A percentile compares a stretch with the other conserved stretches of the same genome.
Conservation (phyloP, 2,329 filamentous ascomycete genomes). For the Lasiodiplodia gonubiensis region DNA sequence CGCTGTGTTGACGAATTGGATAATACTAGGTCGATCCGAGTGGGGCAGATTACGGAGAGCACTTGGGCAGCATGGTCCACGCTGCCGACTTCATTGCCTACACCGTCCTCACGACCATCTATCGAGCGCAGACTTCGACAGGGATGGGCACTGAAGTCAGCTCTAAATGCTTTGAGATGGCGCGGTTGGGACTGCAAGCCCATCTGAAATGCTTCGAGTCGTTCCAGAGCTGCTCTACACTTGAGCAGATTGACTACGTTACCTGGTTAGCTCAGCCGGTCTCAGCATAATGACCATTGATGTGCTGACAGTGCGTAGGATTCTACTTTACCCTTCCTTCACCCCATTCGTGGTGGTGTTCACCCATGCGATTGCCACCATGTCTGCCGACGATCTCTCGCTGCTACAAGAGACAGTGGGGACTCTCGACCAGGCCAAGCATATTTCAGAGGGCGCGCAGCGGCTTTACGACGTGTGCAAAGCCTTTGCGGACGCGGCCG, state of each 20-base stretch:
- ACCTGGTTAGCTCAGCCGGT: constrained; percentile 14
- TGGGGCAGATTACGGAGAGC: background rate
- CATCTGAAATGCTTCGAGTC: constrained; percentile 30
- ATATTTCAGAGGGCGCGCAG: constrained; percentile 27
- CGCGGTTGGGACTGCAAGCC: constrained; percentile 27
- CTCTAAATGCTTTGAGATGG: constrained; percentile 31
- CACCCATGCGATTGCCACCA: constrained; percentile 31
- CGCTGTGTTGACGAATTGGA: background rate
- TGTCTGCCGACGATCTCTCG: constrained; percentile 22
- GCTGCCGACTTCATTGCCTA: constrained; percentile 31
- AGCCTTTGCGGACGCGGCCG: constrained; percentile 29
- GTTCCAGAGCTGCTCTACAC: constrained; percentile 10
- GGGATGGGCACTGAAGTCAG: constrained; percentile 30
- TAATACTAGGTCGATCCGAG: background rate
- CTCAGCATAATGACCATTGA: background rate
- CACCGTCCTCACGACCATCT: constrained; percentile 30
- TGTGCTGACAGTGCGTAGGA: constrained; percentile 12
- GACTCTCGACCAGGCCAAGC: constrained; percentile 28
- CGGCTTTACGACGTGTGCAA: constrained; percentile 31
- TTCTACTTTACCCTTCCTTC: constrained; percentile 31
- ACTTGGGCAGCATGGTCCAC: constrained; percentile 4
- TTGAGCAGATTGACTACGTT: constrained; percentile 29
- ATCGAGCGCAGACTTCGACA: constrained; percentile 30
- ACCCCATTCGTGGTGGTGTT: constrained; percentile 31
- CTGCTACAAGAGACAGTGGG: constrained; percentile 30